These are phyloP conservation scores for Mycena polygramma DNA, from an alignment of 768 basidiomycete genomes.

Conservation along the genomic window DNA sequence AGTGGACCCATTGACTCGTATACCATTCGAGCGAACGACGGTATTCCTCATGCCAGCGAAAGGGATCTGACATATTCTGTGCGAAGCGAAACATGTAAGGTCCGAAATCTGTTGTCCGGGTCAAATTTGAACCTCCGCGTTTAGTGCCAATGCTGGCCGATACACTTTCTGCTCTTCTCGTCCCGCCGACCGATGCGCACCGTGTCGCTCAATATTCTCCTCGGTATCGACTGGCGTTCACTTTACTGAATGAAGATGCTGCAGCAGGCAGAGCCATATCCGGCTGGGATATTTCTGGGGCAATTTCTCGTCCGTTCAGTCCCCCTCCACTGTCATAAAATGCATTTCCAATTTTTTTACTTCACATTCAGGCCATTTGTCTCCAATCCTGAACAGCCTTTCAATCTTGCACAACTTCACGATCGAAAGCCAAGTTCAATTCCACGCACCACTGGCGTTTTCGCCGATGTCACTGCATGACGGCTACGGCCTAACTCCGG, in stretches of 20 bases:
- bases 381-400: conserved; percentile 73
- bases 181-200: conserved; percentile 53
- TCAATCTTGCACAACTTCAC: conserved; percentile 88
- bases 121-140: conserved; percentile 4
- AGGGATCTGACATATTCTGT: conserved; percentile 50
- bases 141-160: conserved; percentile 45
- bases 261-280: conserved; percentile 68
- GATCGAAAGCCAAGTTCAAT: conserved; percentile 94
- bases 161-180: conserved; percentile 53
- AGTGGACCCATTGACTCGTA: conserved; percentile 38
- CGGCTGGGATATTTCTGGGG: conserved; percentile 81
- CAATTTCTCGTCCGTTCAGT: conserved; percentile 69
- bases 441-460: conserved; percentile 91
- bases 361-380: conserved; percentile 69
- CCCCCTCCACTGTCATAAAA: not conserved
- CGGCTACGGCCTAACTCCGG: conserved; percentile 74
- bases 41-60: conserved; percentile 39
- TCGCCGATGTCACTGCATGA: conserved; percentile 62
- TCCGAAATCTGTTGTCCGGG: not conserved
- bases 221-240: conserved; percentile 91
- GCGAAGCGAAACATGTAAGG: conserved; percentile 39
- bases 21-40: conserved; percentile 38
- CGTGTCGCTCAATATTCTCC: conserved; percentile 82
- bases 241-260: conserved; percentile 91
- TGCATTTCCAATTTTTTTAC: not conserved